A percentile compares a stretch with the other conserved stretches of the same genome.
Evolutionary conservation across 106 monocot species (phyloP).

Genomic region (Platanthera zijinensis): DNA sequence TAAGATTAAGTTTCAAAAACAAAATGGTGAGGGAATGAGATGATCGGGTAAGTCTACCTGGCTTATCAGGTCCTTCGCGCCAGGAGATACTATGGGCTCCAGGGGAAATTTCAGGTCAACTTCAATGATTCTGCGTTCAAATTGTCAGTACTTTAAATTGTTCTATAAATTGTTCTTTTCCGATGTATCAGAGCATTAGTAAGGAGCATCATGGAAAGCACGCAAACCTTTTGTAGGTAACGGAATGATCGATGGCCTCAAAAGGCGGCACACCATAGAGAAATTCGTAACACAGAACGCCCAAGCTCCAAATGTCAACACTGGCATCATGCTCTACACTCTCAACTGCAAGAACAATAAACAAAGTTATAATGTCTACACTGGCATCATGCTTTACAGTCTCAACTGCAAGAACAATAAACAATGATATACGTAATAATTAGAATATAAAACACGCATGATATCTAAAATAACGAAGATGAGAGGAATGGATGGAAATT

Average conservation of each 20-base stretch:
- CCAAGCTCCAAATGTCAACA: conserved; percentile 98
- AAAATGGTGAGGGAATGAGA: not conserved
- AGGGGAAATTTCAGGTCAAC: conserved; percentile 87
- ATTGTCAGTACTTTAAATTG: not conserved
- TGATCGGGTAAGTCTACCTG: conserved; percentile 35
- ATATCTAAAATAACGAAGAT: not conserved
- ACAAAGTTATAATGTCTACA: conserved; percentile 60
- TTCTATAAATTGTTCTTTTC: not conserved
- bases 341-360: conserved; percentile 47
- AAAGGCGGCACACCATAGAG: conserved; percentile 95
- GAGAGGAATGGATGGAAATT: not conserved
- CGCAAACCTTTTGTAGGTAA: conserved; percentile 83
- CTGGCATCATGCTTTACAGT: conserved; percentile 85
- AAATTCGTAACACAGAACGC: conserved; percentile 88
- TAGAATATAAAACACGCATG: not conserved
- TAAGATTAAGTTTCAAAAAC: not conserved
- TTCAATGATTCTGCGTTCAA: conserved; percentile 68
- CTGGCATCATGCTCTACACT: conserved; percentile 86
- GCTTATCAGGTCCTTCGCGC: conserved; percentile 83
- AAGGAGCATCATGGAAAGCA: not conserved
- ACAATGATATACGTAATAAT: no score
- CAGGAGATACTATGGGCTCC: conserved; percentile 65
- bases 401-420: conserved; percentile 44
- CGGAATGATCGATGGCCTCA: conserved; percentile 94
- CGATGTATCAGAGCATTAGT: not conserved